Base-by-base conservation (phyloP, 148 eudicot species). In the Rhododendron henanense region DNA sequence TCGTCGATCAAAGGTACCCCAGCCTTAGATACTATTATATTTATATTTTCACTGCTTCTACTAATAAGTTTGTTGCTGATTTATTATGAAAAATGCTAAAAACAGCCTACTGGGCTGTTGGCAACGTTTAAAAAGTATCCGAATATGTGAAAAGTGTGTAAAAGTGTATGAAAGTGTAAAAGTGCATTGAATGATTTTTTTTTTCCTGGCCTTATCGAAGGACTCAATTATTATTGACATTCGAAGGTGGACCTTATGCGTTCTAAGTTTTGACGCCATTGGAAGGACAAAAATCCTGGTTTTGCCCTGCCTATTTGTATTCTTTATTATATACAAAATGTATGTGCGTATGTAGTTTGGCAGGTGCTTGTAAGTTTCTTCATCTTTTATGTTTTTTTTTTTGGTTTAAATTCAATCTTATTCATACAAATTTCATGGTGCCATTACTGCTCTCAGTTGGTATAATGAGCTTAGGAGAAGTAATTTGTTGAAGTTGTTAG, bases 1-100 rank as follows among this genome's bases (percentile, higher is more conserved):
- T 77, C 19, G 59, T 86, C n/a, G 79, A 84, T 69, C 83, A 81
- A 79, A 89, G 90, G 93, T 91, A 71, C 73, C n/a, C 6, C 31
- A 59, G 57, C 10, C 76, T 28, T 86, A 21, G 53, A 9, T 47
- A 47, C 50, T 47, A 47, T 9, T 47, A 48, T 16, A 10, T 10
- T 51, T 15, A 51, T 14, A 18, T 57, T 16, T 65, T 33, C 55
- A 41, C 35, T 35, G 23, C 25, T 3, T 16, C 19, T 67, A 45
- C 33, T 35, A 5, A 1, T 39, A 33, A 50, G 8, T 69, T 69
- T 23, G 8, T 16, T 19, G 21, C 59, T 47, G 39, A 78, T 41
- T 21, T 45, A 18, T 55, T 55, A 55, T 18, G 61, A 55, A 16
- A 55, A 16, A 55, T 55, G 61, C 5, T 55, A 16, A 55, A 55